Percentiles rank a stretch among this genome's conserved stretches.
Conservation (phyloP, 116 monocot species). For the Dioscorea cayenensis region DNA sequence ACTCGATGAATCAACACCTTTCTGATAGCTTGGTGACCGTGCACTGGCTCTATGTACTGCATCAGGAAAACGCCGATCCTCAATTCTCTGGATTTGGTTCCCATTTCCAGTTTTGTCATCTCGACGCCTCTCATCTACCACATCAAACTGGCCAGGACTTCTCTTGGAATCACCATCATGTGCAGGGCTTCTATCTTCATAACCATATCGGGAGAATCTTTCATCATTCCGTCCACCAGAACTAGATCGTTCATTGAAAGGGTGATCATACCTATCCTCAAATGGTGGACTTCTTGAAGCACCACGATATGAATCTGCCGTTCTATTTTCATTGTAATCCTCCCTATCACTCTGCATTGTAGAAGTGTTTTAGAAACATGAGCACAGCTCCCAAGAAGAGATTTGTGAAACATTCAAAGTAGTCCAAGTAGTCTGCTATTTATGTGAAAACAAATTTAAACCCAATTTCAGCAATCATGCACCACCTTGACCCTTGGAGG, state of each 20-base stretch:
- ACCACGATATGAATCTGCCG: constrained; percentile 33
- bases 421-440: background rate
- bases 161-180: constrained; percentile 57
- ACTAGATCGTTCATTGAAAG: constrained; percentile 34
- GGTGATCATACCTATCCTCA: constrained; percentile 45
- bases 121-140: constrained; percentile 45
- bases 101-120: constrained; percentile 57
- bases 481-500: constrained; percentile 57
- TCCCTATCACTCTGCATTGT: constrained; percentile 40
- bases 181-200: constrained; percentile 66
- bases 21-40: constrained; percentile 26
- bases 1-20: constrained; percentile 26
- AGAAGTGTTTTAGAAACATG: constrained; percentile 6
- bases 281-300: constrained; percentile 54
- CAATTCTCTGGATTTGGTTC: constrained; percentile 40
- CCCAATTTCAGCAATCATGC: constrained; percentile 9
- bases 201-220: constrained; percentile 33
- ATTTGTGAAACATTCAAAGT: background rate
- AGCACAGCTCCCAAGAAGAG: background rate
- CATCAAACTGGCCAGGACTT: constrained; percentile 58
- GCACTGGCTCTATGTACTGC: constrained; percentile 25
- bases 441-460: background rate
- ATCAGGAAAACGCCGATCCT: constrained; percentile 42
- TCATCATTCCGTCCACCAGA: constrained; percentile 52
- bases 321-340: constrained; percentile 43